Percentiles rank a stretch among this genome's conserved stretches.
Conservation (phyloP, 202 grass and related monocot species). For the Cymbopogon flexuosus region DNA sequence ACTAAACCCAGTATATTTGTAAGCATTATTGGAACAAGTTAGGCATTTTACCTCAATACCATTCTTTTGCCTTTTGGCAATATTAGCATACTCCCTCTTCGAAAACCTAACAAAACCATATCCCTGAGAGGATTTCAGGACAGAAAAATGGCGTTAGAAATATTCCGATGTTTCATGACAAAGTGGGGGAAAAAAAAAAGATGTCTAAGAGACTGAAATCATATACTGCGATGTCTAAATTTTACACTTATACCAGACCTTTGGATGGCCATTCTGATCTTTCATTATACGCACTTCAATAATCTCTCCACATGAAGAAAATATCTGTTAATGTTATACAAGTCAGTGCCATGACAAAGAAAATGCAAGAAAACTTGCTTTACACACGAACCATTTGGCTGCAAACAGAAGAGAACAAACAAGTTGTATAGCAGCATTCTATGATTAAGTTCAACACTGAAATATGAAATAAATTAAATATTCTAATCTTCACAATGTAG, state of each 20-base stretch:
- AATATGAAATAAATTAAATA: conserved; percentile 17
- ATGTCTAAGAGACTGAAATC: not conserved
- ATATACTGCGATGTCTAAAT: conserved; percentile 15
- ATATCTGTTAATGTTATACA: conserved; percentile 46
- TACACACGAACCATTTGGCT: not conserved
- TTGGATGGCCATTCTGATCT: conserved; percentile 57
- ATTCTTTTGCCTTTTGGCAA: conserved; percentile 60
- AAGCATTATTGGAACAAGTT: conserved; percentile 22
- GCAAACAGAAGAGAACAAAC: not conserved
- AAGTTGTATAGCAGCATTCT: not conserved
- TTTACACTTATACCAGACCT: conserved; percentile 47
- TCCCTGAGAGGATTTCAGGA: conserved; percentile 44
- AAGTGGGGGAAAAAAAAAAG: not conserved
- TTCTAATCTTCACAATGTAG: not conserved
- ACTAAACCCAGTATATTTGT: not conserved
- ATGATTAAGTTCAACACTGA: not conserved
- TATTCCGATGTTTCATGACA: conserved; percentile 1
- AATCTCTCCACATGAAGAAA: conserved; percentile 73
- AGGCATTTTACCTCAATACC: conserved; percentile 44
- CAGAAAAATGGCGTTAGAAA: conserved; percentile 8
- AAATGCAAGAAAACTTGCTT: not conserved
- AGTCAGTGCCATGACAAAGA: conserved; percentile 11
- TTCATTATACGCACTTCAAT: conserved; percentile 60
- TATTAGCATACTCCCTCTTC: conserved; percentile 55
- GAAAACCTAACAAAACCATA: conserved; percentile 75